Evolutionary conservation across 176 grass and related monocot species (phyloP).

Genomic region (Oryza glaberrima): DNA sequence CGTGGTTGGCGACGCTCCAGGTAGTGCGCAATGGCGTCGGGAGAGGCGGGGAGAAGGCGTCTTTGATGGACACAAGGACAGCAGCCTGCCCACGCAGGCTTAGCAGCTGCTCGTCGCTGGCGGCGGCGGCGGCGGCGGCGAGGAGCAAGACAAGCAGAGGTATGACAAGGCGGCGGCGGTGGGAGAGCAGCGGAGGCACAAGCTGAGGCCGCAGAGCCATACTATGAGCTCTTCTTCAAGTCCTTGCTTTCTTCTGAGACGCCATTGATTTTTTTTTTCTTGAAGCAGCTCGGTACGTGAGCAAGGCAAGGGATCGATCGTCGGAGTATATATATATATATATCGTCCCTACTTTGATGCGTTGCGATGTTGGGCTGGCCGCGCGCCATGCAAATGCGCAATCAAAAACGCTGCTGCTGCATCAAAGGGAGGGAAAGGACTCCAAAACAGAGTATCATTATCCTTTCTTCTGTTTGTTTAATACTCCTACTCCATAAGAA

Average conservation of each 20-base stretch:
- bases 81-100: conserved; percentile 43
- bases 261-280: no score
- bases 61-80: conserved; percentile 55
- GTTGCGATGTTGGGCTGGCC: no score
- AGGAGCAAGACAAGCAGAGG: conserved; percentile 11
- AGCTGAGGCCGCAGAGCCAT: background rate
- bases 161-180: background rate
- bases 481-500: no score
- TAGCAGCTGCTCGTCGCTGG: background rate
- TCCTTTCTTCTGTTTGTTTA: no score
- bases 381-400: background rate
- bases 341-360: no score
- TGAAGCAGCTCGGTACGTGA: no score
- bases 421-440: background rate
- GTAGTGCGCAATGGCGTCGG: conserved; percentile 17
- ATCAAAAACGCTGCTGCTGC: background rate
- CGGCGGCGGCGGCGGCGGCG: conserved; percentile 14
- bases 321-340: no score
- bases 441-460: no score
- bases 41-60: conserved; percentile 40
- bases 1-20: conserved; percentile 54
- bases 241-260: no score
- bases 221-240: no score
- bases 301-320: no score
- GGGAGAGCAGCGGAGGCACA: background rate